These are phyloP conservation scores for Grifola frondosa DNA, from an alignment of 1,284 basidiomycete genomes.

Conservation along the genomic window DNA sequence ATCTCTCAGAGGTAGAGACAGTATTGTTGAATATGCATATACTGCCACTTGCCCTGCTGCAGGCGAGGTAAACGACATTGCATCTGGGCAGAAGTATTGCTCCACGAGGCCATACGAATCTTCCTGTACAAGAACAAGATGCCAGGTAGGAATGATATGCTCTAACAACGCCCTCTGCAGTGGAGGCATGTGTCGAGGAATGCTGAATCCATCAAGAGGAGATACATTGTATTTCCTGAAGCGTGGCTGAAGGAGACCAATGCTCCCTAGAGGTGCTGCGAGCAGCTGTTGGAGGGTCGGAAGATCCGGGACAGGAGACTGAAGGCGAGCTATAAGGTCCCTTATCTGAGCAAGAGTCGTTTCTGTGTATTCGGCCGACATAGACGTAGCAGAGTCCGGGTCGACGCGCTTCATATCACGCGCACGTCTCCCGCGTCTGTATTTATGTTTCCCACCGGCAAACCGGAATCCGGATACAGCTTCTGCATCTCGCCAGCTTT, in stretches of 20 bases:
- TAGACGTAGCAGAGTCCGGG: too few relatives aligned
- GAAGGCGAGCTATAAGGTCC: conserved; percentile 51
- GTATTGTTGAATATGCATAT: conserved; percentile 59
- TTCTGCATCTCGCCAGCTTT: too few relatives aligned
- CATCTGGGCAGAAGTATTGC: conserved; percentile 72
- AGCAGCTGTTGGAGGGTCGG: conserved; percentile 54
- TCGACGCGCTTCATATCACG: too few relatives aligned
- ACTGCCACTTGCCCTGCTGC: conserved; percentile 55
- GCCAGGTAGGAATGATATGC: conserved; percentile 70
- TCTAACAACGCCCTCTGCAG: conserved; percentile 67
- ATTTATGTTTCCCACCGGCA: too few relatives aligned
- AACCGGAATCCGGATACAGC: too few relatives aligned
- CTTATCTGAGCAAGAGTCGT: conserved; percentile 35
- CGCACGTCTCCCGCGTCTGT: too few relatives aligned
- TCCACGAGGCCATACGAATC: conserved; percentile 45
- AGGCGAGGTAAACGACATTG: conserved; percentile 48
- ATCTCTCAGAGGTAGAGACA: conserved; percentile 47
- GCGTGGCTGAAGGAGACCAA: conserved; percentile 58
- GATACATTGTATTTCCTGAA: conserved; percentile 41
- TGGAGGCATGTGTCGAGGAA: conserved; percentile 50
- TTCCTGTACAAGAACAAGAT: conserved; percentile 50
- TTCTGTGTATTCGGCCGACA: conserved; percentile 29
- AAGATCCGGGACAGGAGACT: conserved; percentile 50
- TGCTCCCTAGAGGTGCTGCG: conserved; percentile 51
- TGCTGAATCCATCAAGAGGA: conserved; percentile 33